These are phyloP conservation scores for Anaeromyces robustus DNA, from an alignment of 192 early-diverging fungal species.

Conservation along the genomic window DNA sequence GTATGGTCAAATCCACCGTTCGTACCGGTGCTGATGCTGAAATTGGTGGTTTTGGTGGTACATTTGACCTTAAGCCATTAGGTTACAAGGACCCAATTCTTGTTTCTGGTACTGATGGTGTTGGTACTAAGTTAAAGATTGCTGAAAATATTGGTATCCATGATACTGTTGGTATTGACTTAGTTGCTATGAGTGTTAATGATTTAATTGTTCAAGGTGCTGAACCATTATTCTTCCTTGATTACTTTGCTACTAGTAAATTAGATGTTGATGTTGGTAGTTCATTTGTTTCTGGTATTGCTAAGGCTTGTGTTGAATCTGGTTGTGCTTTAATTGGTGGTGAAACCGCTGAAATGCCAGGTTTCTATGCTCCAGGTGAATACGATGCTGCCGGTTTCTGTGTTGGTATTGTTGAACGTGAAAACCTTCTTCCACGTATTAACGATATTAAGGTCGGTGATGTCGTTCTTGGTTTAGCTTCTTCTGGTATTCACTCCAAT, in stretches of 20 bases:
- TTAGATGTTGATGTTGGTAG: slow-evolving; percentile 81
- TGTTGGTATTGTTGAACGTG: slow-evolving; percentile 88
- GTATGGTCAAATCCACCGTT: slow-evolving; percentile 79
- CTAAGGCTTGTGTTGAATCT: slow-evolving; percentile 75
- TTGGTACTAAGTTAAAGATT: slow-evolving; percentile 97
- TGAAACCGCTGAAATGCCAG: slow-evolving; percentile 99
- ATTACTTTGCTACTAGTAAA: slow-evolving; percentile 93
- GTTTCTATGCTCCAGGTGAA: slow-evolving; percentile 71
- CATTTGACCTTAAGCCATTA: slow-evolving; percentile 89
- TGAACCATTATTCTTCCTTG: slow-evolving; percentile 95
- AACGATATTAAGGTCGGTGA: slow-evolving; percentile 62
- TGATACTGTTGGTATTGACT: slow-evolving; percentile 85
- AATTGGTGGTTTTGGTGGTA: slow-evolving; percentile 95
- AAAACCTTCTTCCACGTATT: slow-evolving; percentile 70
- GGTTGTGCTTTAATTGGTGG: slow-evolving; percentile 94
- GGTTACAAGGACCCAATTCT: slow-evolving; percentile 87
- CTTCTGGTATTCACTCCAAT: slow-evolving; percentile 97
- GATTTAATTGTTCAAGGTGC: slow-evolving; percentile 97
- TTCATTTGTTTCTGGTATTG: slow-evolving; percentile 86
- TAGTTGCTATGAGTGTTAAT: slow-evolving; percentile 99
- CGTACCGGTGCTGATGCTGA: slow-evolving; percentile 90
- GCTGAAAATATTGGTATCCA: slow-evolving; percentile 73
- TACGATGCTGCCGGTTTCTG: slow-evolving; percentile 93
- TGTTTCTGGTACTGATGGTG: slow-evolving; percentile 95
- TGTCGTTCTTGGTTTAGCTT: slow-evolving; percentile 74